These are phyloP conservation scores for Telfairia occidentalis DNA, from an alignment of 331 rosid genomes.

Conservation along the genomic window DNA sequence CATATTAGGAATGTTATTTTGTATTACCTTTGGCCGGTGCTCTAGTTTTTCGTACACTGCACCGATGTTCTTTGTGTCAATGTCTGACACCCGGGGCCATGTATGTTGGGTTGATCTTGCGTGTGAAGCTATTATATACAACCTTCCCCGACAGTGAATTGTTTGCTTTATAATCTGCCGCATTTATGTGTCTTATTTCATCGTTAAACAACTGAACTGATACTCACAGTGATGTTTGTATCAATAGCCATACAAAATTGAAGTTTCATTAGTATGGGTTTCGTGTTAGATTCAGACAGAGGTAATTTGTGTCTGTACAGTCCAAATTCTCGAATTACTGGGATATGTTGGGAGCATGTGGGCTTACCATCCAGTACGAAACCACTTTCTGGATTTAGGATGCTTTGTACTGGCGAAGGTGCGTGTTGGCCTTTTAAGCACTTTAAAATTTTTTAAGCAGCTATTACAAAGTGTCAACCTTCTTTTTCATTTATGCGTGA, in stretches of 20 bases:
- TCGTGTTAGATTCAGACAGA: neutral
- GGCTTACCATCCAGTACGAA: constrained; percentile 36
- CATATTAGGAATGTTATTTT: neutral
- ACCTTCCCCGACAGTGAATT: neutral
- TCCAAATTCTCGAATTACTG: constrained; percentile 26
- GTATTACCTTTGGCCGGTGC: neutral
- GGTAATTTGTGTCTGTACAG: constrained; percentile 25
- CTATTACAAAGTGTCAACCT: neutral
- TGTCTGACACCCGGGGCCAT: neutral
- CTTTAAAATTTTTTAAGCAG: neutral
- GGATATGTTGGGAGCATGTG: constrained; percentile 30
- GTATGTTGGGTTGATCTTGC: neutral
- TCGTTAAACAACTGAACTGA: neutral
- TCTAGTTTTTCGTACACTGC: neutral
- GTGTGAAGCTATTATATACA: neutral
- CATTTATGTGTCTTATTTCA: neutral
- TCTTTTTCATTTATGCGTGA: neutral
- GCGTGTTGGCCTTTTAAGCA: constrained; percentile 23
- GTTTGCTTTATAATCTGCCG: neutral
- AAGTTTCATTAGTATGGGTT: neutral
- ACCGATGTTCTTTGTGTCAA: neutral
- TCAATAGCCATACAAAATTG: neutral
- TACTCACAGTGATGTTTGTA: neutral
- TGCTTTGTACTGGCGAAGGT: constrained; percentile 54
- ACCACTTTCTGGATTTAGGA: constrained; percentile 36